phyloP scores from a whole-genome alignment of 2,329 filamentous ascomycete genomes.

The Amylocarpus encephaloides region DNA sequence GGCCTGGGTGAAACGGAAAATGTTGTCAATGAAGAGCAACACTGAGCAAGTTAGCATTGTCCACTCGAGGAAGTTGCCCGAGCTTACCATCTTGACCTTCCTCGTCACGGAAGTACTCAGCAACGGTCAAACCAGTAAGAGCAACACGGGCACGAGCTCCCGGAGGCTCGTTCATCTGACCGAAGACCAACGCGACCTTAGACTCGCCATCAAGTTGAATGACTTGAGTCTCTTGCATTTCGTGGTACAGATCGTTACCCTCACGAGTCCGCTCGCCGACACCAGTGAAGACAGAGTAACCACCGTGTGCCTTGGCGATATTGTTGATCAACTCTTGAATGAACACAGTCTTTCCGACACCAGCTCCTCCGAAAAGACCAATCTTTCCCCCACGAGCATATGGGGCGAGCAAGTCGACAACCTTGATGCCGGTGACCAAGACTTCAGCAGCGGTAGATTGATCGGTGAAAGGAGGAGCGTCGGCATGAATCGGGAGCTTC shows the following conservation, averaged over 20 bases:
- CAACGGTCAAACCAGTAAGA: constrained; percentile 76
- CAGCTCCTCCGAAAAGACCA: constrained; percentile 99
- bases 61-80: not conserved
- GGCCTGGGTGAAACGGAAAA: constrained; percentile 99
- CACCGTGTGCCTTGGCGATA: constrained; percentile 99
- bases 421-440: constrained; percentile 99
- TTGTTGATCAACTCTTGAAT: constrained; percentile 99
- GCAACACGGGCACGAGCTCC: constrained; percentile 99
- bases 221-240: constrained; percentile 99
- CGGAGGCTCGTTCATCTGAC: constrained; percentile 99
- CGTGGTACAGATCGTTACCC: constrained; percentile 99
- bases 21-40: constrained; percentile 99
- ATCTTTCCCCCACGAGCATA: constrained; percentile 99
- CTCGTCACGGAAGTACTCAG: constrained; percentile 73
- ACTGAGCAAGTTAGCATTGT: constrained; percentile 44
- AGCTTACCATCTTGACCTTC: constrained; percentile 78
- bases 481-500: constrained; percentile 85
- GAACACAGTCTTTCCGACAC: constrained; percentile 99
- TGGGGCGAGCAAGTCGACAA: constrained; percentile 96
- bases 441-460: constrained; percentile 96
- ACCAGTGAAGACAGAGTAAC: constrained; percentile 99
- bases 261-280: constrained; percentile 99
- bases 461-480: constrained; percentile 85
- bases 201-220: constrained; percentile 99
- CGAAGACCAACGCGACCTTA: constrained; percentile 98